Evolutionary conservation across 192 early-diverging fungal genomes (phyloP).

Genomic region (Umbelopsis sp.): DNA sequence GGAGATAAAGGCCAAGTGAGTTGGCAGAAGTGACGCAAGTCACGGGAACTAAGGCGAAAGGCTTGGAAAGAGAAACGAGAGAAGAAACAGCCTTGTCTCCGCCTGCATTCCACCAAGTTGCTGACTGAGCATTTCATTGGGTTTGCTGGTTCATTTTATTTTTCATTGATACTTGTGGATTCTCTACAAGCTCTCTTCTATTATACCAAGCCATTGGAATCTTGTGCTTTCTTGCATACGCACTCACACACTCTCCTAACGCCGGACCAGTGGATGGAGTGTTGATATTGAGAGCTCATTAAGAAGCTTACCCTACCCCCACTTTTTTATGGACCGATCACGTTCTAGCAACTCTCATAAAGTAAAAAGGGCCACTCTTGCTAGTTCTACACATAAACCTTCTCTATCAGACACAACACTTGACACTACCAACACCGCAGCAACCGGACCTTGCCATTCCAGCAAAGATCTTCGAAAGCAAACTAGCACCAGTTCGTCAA

Average conservation of each 20-base stretch:
- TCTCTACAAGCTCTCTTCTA: too few relatives aligned
- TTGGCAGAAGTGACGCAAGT: conserved; percentile 18
- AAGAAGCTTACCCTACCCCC: neutral
- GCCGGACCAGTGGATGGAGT: neutral
- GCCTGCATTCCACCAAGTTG: neutral
- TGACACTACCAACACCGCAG: conserved; percentile 6
- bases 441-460: neutral
- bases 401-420: conserved; percentile 3
- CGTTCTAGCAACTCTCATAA: conserved; percentile 15
- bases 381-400: neutral
- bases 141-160: too few relatives aligned
- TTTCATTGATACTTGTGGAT: too few relatives aligned
- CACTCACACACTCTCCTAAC: neutral
- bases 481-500: neutral
- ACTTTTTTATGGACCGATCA: conserved; percentile 16
- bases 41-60: conserved; percentile 5
- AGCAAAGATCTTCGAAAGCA: conserved; percentile 5
- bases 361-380: conserved; percentile 8
- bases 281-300: neutral
- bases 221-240: neutral
- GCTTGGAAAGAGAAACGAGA: neutral
- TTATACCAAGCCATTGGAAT: neutral
- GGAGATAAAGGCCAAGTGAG: too few relatives aligned
- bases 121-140: too few relatives aligned
- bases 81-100: neutral